phyloP scores from a whole-genome alignment of 2,329 filamentous ascomycete species.

The Thermoascus crustaceus region DNA sequence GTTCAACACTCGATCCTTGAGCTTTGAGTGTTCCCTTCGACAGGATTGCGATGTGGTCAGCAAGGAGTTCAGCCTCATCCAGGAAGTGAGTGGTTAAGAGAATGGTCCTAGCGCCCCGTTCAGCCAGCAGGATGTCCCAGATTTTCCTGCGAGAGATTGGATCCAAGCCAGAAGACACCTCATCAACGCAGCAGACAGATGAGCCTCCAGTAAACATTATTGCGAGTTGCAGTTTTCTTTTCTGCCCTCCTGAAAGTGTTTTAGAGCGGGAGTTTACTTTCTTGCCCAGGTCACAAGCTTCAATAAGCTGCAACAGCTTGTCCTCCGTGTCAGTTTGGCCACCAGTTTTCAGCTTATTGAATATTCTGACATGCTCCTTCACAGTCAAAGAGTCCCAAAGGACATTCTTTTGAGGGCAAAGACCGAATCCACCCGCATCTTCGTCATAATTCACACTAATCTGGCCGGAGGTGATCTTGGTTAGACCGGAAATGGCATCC shows the following conservation, averaged over 20 bases:
- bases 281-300: slow-evolving; percentile 62
- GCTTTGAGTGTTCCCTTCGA: slow-evolving; percentile 77
- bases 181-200: slow-evolving; percentile 81
- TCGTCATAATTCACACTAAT: slow-evolving; percentile 75
- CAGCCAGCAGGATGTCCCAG: slow-evolving; percentile 85
- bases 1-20: slow-evolving; percentile 72
- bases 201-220: slow-evolving; percentile 94
- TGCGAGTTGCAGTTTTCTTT: slow-evolving; percentile 81
- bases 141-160: slow-evolving; percentile 80
- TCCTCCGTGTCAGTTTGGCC: slow-evolving; percentile 47
- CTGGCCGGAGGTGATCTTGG: slow-evolving; percentile 63
- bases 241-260: slow-evolving; percentile 83
- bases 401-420: slow-evolving; percentile 90
- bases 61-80: slow-evolving; percentile 82
- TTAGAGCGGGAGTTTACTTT: slow-evolving; percentile 66
- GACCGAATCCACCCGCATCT: slow-evolving; percentile 68
- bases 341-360: slow-evolving; percentile 70
- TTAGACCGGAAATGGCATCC: slow-evolving; percentile 77
- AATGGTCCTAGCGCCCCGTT: slow-evolving; percentile 73
- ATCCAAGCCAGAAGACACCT: slow-evolving; percentile 82
- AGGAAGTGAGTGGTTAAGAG: slow-evolving; percentile 89
- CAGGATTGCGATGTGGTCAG: slow-evolving; percentile 80
- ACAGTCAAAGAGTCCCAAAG: slow-evolving; percentile 86
- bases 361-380: slow-evolving; percentile 73
- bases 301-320: slow-evolving; percentile 56